Percentiles rank a stretch among this genome's conserved stretches.
Evolutionary conservation across 805 yeast species (phyloP).

Genomic region (Wickerhamiella shivajii): DNA sequence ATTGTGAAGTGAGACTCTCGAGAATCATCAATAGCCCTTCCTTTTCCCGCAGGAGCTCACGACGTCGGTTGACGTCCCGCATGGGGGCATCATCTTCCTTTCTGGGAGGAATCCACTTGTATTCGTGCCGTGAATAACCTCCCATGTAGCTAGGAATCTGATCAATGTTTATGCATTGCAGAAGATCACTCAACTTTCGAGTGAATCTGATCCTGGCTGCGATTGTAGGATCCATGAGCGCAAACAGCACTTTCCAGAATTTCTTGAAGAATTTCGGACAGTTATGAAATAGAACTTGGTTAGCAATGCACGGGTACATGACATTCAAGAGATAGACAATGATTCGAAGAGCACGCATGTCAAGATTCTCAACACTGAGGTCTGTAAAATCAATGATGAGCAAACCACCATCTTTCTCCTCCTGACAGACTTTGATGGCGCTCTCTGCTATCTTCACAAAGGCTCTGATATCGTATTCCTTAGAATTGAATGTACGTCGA

Average conservation of each 20-base stretch:
- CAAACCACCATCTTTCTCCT: background rate
- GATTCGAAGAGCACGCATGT: background rate
- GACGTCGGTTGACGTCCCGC: slow-evolving; percentile 33
- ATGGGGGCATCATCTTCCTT: slow-evolving; percentile 21
- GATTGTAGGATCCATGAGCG: slow-evolving; percentile 51
- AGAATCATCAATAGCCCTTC: slow-evolving; percentile 37
- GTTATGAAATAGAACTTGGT: background rate
- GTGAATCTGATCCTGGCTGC: slow-evolving; percentile 53
- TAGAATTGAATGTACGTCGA: background rate
- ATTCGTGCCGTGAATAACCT: slow-evolving; percentile 29
- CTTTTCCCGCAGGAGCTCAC: slow-evolving; percentile 37
- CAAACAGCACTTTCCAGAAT: background rate
- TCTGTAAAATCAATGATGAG: background rate
- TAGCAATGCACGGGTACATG: background rate
- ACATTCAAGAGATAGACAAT: background rate
- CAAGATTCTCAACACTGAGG: background rate
- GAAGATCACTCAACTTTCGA: slow-evolving; percentile 49
- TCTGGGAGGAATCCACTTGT: background rate
- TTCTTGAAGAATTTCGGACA: background rate
- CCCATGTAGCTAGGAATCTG: slow-evolving; percentile 61
- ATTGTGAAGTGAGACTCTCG: slow-evolving; percentile 50
- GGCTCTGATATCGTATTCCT: background rate
- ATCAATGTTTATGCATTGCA: slow-evolving; percentile 40
- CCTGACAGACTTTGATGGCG: background rate
- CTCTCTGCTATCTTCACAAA: background rate